Evolutionary conservation across 2,329 filamentous ascomycete genomes (phyloP).

Genomic region (Scopulariopsis brevicaulis): DNA sequence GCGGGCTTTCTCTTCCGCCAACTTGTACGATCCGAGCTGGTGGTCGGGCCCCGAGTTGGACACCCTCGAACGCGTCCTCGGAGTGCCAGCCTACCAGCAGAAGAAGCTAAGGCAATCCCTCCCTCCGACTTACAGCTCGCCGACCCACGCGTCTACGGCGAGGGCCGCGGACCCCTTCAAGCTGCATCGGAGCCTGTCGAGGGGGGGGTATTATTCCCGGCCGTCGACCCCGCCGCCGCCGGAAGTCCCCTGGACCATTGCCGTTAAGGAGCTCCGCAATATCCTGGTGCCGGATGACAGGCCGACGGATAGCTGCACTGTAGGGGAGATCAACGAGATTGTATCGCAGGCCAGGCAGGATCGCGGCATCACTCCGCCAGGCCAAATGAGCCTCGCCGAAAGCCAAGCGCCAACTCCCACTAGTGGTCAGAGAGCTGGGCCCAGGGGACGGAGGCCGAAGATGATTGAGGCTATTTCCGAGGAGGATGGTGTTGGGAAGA

Average conservation of each 20-base stretch:
- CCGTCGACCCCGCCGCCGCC: constrained; percentile 59
- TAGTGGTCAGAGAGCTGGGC: constrained; percentile 43
- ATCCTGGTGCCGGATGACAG: constrained; percentile 68
- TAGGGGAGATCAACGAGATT: constrained; percentile 56
- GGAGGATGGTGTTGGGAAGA: constrained; percentile 46
- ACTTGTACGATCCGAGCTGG: constrained; percentile 57
- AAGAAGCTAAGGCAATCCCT: constrained; percentile 44
- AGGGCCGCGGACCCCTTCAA: constrained; percentile 62
- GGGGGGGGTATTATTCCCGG: constrained; percentile 28
- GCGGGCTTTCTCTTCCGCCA: constrained; percentile 14
- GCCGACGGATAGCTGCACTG: constrained; percentile 62
- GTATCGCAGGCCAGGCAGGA: constrained; percentile 12
- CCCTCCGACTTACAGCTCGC: constrained; percentile 68
- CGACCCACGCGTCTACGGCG: constrained; percentile 77
- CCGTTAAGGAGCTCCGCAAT: constrained; percentile 73
- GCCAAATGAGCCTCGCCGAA: neutral
- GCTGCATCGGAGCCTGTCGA: constrained; percentile 52
- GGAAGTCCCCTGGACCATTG: constrained; percentile 74
- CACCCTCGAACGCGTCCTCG: constrained; percentile 51
- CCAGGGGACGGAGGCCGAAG: constrained; percentile 59
- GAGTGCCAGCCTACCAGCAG: constrained; percentile 33
- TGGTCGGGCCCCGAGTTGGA: constrained; percentile 58
- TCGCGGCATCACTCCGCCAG: neutral
- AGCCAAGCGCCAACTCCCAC: constrained; percentile 8
- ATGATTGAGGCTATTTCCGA: constrained; percentile 42